These are phyloP conservation scores for Canariomyces notabilis DNA, from an alignment of 2,329 filamentous ascomycete genomes.

Conservation along the genomic window DNA sequence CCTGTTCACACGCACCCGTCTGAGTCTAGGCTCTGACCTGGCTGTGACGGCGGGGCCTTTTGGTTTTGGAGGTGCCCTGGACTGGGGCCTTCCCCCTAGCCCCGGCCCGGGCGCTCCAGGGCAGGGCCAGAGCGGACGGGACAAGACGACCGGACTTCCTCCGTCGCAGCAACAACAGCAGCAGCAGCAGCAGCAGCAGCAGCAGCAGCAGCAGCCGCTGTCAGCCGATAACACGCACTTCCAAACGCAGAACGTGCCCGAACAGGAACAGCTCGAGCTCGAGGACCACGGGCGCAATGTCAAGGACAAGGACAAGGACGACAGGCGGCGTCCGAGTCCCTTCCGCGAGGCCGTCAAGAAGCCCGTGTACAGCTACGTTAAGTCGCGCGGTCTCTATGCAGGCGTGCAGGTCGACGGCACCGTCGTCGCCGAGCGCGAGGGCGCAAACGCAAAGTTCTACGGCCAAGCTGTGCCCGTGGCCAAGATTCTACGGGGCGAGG, in stretches of 20 bases:
- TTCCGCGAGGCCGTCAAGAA: slow-evolving; percentile 30
- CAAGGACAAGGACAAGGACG: slow-evolving; percentile 13
- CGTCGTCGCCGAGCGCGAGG: slow-evolving; percentile 76
- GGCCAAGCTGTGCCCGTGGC: slow-evolving; percentile 50
- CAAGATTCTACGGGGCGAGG: slow-evolving; percentile 44
- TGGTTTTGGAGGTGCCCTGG: slow-evolving; percentile 68
- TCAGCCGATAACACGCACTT: slow-evolving; percentile 18
- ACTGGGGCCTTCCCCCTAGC: slow-evolving; percentile 41
- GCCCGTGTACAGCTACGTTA: slow-evolving; percentile 67
- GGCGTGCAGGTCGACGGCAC: slow-evolving; percentile 85
- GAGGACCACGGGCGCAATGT: slow-evolving; percentile 1
- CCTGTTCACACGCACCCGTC: slow-evolving; percentile 69
- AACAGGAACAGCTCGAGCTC: slow-evolving; percentile 8
- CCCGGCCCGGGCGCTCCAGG: slow-evolving; percentile 17
- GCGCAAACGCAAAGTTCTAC: slow-evolving; percentile 85
- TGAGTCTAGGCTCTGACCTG: slow-evolving; percentile 73
- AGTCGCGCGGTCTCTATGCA: slow-evolving; percentile 82
- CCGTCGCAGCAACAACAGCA: slow-evolving; percentile 13
- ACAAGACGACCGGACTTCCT: slow-evolving; percentile 5
- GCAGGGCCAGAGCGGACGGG: slow-evolving; percentile 19
- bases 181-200: slow-evolving; percentile 9
- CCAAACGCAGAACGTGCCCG: slow-evolving; percentile 8
- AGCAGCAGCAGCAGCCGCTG: slow-evolving; percentile 19
- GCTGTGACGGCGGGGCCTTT: slow-evolving; percentile 66
- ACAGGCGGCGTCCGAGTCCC: slow-evolving; percentile 22